Base-by-base conservation (phyloP, 2,329 filamentous ascomycete species). In the Aureobasidium vineae region DNA sequence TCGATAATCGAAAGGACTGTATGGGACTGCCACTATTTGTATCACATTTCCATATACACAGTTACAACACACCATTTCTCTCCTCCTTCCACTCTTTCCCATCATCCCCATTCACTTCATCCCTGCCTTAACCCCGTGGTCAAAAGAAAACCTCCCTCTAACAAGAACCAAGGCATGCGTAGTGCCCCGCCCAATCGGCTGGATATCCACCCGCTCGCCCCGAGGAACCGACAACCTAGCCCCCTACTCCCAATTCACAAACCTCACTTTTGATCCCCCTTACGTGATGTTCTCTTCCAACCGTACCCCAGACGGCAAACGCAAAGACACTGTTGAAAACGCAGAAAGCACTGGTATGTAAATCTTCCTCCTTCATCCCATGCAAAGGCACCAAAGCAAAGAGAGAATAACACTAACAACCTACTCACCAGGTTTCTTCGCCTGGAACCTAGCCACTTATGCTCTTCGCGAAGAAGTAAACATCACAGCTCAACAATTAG, bases 221-320 rank as follows among this genome's bases (percentile, higher is more conserved):
- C 69, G 73, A 7, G 81, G 81, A 67, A 72, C 75, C 57, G 77
- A 83, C 72, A 87, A 87, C 70, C 80, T 88, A 2, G 85, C 85
- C 0, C 85, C 85, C 0, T 88, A 85, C 75, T 82, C 78, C 0
- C 85, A 88, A 74, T 88, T 88, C 79, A 86, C 84, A 74, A 87
- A 87, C 69, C 79, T 88, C 0, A 86, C 83, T 38, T 88, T 86
- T 75, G 84, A 86, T 72, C 85, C 85, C 0, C 85, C 85, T 0
- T 86, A 86, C 71, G 82, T 88, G 33, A 85, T 88, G 82, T 88
- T 88, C 79, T 79, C 78, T 40, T 80, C 83, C 2, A 87, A 88
- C 74, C 83, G 86, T 72, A 84, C 81, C 0, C 75, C 79, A 0
- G 69, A 74, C 10, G 72, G 71, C 2, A 61, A 70, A 0, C 81